phyloP scores from a whole-genome alignment of 305 asterid species.

The Ajuga reptans region DNA sequence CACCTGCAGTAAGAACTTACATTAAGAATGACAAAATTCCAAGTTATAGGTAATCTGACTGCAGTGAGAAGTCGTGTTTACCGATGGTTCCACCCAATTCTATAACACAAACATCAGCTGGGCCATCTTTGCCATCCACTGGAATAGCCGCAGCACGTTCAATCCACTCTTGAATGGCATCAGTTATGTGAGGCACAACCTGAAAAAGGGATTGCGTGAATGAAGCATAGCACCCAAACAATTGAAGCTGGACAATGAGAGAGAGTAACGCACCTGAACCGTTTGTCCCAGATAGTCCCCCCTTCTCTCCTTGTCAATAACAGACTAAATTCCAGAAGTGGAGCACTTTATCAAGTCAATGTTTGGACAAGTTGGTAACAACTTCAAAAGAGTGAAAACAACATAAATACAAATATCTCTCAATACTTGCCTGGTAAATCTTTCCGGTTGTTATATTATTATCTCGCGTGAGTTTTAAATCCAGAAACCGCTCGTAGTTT shows the following conservation, averaged over 20 bases:
- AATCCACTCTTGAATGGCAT: slow-evolving; percentile 94
- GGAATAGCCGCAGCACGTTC: slow-evolving; percentile 78
- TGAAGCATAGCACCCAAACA: slow-evolving; percentile 7
- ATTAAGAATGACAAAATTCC: not conserved
- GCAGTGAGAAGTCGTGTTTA: slow-evolving; percentile 19
- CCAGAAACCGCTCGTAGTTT: slow-evolving; percentile 83
- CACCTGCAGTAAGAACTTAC: slow-evolving; percentile 42
- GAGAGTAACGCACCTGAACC: slow-evolving; percentile 44
- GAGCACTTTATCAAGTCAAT: slow-evolving; percentile 12
- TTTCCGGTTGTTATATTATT: slow-evolving; percentile 92
- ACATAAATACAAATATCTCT: not conserved
- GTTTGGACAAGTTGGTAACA: slow-evolving; percentile 2
- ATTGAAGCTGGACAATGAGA: not conserved
- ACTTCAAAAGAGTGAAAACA: not conserved
- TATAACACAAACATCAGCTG: slow-evolving; percentile 93
- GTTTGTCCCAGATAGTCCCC: slow-evolving; percentile 71
- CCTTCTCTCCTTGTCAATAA: slow-evolving; percentile 61
- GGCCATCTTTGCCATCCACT: slow-evolving; percentile 81
- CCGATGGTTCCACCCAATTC: slow-evolving; percentile 97
- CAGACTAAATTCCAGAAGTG: slow-evolving; percentile 31
- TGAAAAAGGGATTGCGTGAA: slow-evolving; percentile 22
- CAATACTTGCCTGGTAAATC: slow-evolving; percentile 58
- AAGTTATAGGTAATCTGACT: not conserved
- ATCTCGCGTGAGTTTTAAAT: slow-evolving; percentile 67
- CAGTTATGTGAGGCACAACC: slow-evolving; percentile 79